phyloP scores from a whole-genome alignment of 306 rosid genomes.

The Trifolium dubium region DNA sequence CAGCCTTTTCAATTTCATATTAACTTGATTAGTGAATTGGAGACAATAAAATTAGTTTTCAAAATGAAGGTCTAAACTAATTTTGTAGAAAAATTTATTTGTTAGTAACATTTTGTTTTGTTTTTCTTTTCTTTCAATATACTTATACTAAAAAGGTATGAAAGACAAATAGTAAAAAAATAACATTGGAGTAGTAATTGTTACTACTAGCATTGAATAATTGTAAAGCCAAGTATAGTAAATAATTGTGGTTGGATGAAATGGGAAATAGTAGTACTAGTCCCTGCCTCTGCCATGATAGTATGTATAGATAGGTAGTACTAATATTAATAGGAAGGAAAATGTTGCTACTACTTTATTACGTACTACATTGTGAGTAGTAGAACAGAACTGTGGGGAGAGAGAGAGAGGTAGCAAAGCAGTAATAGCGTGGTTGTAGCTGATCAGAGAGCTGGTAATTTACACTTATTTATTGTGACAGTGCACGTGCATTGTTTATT shows the following conservation, averaged over 20 bases:
- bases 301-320: background rate
- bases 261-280: constrained; percentile 1
- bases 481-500: background rate
- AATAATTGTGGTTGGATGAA: constrained; percentile 40
- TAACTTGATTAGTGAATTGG: too few species aligned
- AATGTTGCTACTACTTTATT: background rate
- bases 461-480: background rate
- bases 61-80: too few species aligned
- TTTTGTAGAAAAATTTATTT: too few species aligned
- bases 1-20: too few species aligned
- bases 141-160: too few species aligned
- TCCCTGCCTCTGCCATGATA: background rate
- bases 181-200: too few species aligned
- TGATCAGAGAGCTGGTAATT: background rate
- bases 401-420: background rate
- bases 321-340: background rate
- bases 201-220: too few species aligned
- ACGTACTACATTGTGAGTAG: too few species aligned
- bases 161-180: too few species aligned
- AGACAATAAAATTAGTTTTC: too few species aligned
- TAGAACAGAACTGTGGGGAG: background rate
- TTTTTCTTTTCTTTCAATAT: too few species aligned
- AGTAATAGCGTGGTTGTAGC: background rate
- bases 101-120: too few species aligned
- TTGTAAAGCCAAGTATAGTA: constrained; percentile 10